Evolutionary conservation across 73 alveolate species (phyloP).

Genomic region (Tetrahymena elliotti): DNA sequence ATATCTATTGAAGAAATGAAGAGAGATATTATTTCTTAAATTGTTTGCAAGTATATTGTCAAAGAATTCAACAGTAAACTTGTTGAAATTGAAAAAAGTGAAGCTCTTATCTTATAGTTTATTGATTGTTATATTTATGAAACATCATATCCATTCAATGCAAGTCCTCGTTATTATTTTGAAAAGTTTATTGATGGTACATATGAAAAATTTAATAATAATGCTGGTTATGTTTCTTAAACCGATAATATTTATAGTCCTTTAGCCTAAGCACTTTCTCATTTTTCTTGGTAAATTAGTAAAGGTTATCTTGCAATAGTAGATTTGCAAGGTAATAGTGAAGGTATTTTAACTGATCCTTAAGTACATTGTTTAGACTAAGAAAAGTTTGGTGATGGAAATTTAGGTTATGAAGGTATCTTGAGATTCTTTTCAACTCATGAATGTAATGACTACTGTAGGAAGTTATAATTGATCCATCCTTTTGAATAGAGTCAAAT

Average conservation of each 20-base stretch:
- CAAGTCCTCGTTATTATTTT: conserved; percentile 24
- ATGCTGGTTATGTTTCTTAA: conserved; percentile 44
- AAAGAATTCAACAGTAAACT: conserved; percentile 1
- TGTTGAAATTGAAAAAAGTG: not conserved
- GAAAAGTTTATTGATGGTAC: conserved; percentile 48
- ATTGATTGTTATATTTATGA: conserved; percentile 49
- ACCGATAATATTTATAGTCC: conserved; percentile 20
- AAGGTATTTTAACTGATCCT: conserved; percentile 39
- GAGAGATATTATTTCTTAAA: not conserved
- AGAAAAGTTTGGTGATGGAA: conserved; percentile 54
- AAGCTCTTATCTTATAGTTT: conserved; percentile 1
- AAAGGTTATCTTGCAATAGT: conserved; percentile 44
- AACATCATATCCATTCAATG: not conserved
- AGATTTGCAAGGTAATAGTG: conserved; percentile 32
- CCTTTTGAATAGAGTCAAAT: not conserved
- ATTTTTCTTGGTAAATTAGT: conserved; percentile 50
- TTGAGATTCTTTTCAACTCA: conserved; percentile 57
- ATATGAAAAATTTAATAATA: conserved; percentile 47
- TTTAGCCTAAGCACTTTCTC: conserved; percentile 46
- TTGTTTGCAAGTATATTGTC: conserved; percentile 8
- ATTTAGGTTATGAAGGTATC: conserved; percentile 41
- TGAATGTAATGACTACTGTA: not conserved
- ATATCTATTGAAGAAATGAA: conserved; percentile 5
- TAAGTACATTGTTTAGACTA: conserved; percentile 37
- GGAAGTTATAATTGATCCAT: not conserved